Conservation (phyloP, 768 basidiomycete genomes). For the Macrocybe gigantea region DNA sequence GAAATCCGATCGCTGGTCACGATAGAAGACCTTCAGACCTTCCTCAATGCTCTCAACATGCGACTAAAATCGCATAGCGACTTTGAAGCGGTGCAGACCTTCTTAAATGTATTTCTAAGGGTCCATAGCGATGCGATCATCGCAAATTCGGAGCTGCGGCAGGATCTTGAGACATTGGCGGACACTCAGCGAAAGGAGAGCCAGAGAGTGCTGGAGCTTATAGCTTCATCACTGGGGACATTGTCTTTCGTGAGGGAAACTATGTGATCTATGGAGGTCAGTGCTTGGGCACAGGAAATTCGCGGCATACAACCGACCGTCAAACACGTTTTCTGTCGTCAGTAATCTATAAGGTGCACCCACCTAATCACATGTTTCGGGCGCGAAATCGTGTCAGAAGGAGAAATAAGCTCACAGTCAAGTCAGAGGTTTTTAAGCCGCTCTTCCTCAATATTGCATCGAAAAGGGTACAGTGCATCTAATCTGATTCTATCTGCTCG, state of each 20-base stretch:
- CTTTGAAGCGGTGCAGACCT: conserved; percentile 92
- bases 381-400: too few relatives aligned
- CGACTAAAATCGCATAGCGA: conserved; percentile 79
- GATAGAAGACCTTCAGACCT: conserved; percentile 55
- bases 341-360: too few relatives aligned
- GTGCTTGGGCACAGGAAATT: too few relatives aligned
- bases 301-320: too few relatives aligned
- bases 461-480: too few relatives aligned
- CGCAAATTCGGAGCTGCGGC: conserved; percentile 58
- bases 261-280: conserved; percentile 25
- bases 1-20: conserved; percentile 79
- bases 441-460: too few relatives aligned
- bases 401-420: too few relatives aligned
- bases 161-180: conserved; percentile 50
- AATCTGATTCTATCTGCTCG: too few relatives aligned
- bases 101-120: conserved; percentile 78
- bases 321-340: too few relatives aligned
- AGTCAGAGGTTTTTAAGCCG: too few relatives aligned
- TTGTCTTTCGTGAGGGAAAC: conserved; percentile 71
- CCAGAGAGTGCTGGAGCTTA: conserved; percentile 67
- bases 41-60: conserved; percentile 67
- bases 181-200: conserved; percentile 73
- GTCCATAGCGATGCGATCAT: conserved; percentile 81
- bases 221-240: conserved; percentile 70
- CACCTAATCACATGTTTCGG: too few relatives aligned